Percentiles rank a stretch among this genome's conserved stretches.
phyloP scores from a whole-genome alignment of 2,329 filamentous ascomycete genomes.

The Colletotrichum sp. region DNA sequence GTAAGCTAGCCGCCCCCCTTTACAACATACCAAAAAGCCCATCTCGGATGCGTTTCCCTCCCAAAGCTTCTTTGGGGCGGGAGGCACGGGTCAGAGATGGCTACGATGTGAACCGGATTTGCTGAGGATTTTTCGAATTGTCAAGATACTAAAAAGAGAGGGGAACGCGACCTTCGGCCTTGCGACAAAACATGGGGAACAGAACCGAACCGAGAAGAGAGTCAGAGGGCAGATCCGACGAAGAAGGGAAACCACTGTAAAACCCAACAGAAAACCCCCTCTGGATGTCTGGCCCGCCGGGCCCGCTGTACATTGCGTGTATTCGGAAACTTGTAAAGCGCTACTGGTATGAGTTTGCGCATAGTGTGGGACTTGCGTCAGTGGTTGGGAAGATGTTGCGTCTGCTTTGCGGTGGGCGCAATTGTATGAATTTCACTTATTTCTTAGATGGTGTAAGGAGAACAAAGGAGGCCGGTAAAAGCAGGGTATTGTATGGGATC shows the following conservation, averaged over 20 bases:
- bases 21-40: slow-evolving; percentile 10
- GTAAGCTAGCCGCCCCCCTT: slow-evolving; percentile 41
- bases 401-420: background rate
- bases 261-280: background rate
- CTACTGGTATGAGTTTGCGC: background rate
- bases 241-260: background rate
- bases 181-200: background rate
- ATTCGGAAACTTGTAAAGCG: slow-evolving; percentile 4
- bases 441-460: slow-evolving; percentile 20
- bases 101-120: slow-evolving; percentile 18
- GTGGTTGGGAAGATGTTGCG: background rate
- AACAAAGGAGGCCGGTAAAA: slow-evolving; percentile 7
- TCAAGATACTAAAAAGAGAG: slow-evolving; percentile 22
- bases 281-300: background rate
- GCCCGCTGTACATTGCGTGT: slow-evolving; percentile 13
- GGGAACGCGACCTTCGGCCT: background rate
- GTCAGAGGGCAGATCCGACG: background rate
- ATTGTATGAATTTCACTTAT: background rate
- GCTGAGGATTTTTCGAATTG: slow-evolving; percentile 19
- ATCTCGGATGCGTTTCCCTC: slow-evolving; percentile 12
- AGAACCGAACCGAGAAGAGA: background rate
- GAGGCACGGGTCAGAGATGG: background rate
- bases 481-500: slow-evolving; percentile 14
- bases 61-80: background rate
- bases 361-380: background rate